phyloP scores from a whole-genome alignment of 495 filamentous ascomycete species.

The Neurospora sp. region DNA sequence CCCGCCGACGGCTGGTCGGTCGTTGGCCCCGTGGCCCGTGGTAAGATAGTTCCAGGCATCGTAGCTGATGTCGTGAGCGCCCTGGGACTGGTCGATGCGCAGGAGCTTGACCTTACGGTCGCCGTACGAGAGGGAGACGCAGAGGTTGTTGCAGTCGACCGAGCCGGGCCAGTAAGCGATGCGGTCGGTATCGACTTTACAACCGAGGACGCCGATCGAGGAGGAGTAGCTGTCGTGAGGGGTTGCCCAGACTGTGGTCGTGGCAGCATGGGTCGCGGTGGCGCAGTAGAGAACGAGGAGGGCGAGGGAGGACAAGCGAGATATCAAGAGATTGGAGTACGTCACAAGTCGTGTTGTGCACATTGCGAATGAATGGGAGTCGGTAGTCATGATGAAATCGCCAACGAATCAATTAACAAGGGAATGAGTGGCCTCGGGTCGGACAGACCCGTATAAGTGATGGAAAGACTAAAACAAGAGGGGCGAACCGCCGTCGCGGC shows the following conservation, averaged over 20 bases:
- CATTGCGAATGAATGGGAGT: background rate
- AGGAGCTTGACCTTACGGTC: slow-evolving; percentile 33
- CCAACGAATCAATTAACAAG: background rate
- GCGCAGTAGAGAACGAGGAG: slow-evolving; percentile 10
- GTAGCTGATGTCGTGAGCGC: slow-evolving; percentile 40
- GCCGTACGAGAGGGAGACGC: slow-evolving; percentile 32
- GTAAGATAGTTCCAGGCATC: slow-evolving; percentile 42
- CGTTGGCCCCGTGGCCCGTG: slow-evolving; percentile 33
- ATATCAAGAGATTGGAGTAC: background rate
- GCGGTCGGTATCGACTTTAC: slow-evolving; percentile 38
- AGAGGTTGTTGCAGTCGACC: slow-evolving; percentile 39
- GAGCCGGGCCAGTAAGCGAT: slow-evolving; percentile 39
- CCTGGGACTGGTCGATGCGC: slow-evolving; percentile 36
- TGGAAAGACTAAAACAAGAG: background rate
- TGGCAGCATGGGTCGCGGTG: slow-evolving; percentile 15
- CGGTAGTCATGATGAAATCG: background rate
- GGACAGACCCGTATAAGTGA: background rate
- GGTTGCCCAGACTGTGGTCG: slow-evolving; percentile 35
- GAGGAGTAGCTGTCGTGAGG: slow-evolving; percentile 41
- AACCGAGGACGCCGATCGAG: slow-evolving; percentile 39
- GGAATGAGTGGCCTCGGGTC: background rate
- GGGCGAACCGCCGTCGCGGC: background rate
- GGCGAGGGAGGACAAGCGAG: background rate
- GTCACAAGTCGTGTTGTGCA: background rate
- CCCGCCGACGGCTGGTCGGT: slow-evolving; percentile 34